Evolutionary conservation across 2,329 filamentous ascomycete species (phyloP), one percentile per base, ranked within the genome.

Genomic region (Fusarium palustre): DNA sequence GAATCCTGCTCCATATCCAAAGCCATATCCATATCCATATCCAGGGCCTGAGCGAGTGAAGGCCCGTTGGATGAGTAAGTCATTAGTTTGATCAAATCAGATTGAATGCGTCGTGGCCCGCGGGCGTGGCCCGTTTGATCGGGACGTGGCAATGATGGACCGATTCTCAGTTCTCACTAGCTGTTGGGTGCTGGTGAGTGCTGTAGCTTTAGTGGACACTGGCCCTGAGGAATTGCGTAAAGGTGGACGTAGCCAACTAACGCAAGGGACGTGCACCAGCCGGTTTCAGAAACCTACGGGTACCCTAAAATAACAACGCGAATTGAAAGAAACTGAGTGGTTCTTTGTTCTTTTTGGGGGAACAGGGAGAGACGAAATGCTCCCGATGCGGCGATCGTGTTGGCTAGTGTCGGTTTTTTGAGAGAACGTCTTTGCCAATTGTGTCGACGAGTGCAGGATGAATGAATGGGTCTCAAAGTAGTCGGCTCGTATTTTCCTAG

Each of bases 31-130:
- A 63, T 64, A 65, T 70, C 57, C 47, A 72, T 70, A 63, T 70
- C 63, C 55, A 74, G 72, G 75, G 76, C 72, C 77, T 79, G 78
- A 78, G 76, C 70, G 78, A 79, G 77, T 78, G 77, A 79, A 80
- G 79, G 70, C 77, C 75, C 69, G 71, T 64, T 76, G 66, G 71
- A 72, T 72, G 69, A 75, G 70, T 76, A 77, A 75, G 78, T 78
- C 79, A 79, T 80, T 48, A 65, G 56, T 80, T 48, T 63, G 52
- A 68, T 60, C 43, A 41, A 57, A 66, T 53, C 31, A 38, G 45
- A 47, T 47, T 56, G 59, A 59, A 59, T 64, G 69, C 68, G 59
- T 67, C 60, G 71, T 68, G 73, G 72, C 72, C 72, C 69, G 74
- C 73, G 71, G 71, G 58, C 66, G 70, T 74, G 66, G 66, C 72